Percentiles rank a stretch among this genome's conserved stretches.
These are phyloP conservation scores for Macrophomina phaseolina DNA, from an alignment of 2,329 filamentous ascomycete species.

Conservation along the genomic window DNA sequence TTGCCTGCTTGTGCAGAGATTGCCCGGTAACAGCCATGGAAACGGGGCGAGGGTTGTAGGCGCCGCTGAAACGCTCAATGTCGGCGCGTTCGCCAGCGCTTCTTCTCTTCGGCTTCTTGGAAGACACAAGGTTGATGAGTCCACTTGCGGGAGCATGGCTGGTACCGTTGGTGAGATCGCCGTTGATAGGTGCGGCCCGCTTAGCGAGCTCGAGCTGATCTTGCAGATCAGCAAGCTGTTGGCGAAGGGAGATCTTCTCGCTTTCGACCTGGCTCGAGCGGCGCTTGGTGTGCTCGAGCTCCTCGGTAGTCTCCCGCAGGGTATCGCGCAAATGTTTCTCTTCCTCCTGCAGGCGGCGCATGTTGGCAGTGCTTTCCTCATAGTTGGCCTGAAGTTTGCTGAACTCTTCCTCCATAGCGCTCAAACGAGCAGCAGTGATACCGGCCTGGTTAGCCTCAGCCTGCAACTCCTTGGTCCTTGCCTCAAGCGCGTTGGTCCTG, in stretches of 20 bases:
- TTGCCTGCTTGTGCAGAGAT: constrained; percentile 68
- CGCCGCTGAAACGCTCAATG: constrained; percentile 85
- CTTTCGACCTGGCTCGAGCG: constrained; percentile 77
- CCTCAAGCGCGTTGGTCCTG: constrained; percentile 87
- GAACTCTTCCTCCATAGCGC: constrained; percentile 95
- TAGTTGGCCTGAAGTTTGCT: constrained; percentile 86
- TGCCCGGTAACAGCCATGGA: constrained; percentile 84
- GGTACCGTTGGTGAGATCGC: constrained; percentile 70
- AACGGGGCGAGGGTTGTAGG: constrained; percentile 92
- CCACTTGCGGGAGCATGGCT: constrained; percentile 65
- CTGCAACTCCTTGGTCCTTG: constrained; percentile 90
- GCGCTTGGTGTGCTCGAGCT: constrained; percentile 80
- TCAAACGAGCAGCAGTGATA: constrained; percentile 87
- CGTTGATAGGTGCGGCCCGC: constrained; percentile 74
- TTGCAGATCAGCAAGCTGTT: constrained; percentile 87
- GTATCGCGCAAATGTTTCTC: constrained; percentile 85
- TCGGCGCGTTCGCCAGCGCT: constrained; percentile 88
- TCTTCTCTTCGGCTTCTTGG: constrained; percentile 94
- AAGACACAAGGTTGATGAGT: constrained; percentile 94
- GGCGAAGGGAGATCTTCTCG: constrained; percentile 83
- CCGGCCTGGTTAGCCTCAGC: constrained; percentile 97
- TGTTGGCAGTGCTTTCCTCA: constrained; percentile 86
- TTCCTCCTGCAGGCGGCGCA: constrained; percentile 94
- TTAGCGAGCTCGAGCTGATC: constrained; percentile 91
- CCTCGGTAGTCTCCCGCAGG: constrained; percentile 76